Evolutionary conservation across 2,329 filamentous ascomycete species (phyloP), one percentile per base, ranked within the genome.

Genomic region (Talaromyces sp.): DNA sequence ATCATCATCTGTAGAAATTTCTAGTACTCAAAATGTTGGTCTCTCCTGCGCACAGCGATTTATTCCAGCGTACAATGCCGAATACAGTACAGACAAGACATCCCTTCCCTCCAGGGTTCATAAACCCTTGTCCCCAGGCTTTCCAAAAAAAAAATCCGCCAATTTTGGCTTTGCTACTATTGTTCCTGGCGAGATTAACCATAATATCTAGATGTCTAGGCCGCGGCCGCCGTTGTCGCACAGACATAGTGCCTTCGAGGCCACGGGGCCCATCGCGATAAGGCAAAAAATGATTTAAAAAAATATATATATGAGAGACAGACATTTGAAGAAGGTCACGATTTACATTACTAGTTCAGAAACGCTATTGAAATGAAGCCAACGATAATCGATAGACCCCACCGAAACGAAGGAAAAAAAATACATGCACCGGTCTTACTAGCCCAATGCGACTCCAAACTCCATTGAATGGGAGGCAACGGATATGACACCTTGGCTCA

Each of bases 151-250:
- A 53, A 56, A 45, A 39, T 51, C 19, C 27, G 47, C 39, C 41
- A 17, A 29, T 47, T 47, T 49, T 55, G 43, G 40, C 44, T 51
- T 54, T 49, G 43, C 49, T 53, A 60, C 54, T 55, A 52, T 56
- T 45, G 24, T 39, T 10, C 36, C 19, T 30, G 29, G 20, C 17
- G 24, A 22, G 19, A 43, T 32, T 42, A 16, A n/a, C 20, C 24
- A 40, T 40, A 20, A 5, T 19, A 24, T 35, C 16, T 30, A 14
- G n/a, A 19, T 16, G 14, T 36, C 24, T 27, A 27, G 24, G 32
- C 43, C 43, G 49, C 50, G 52, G 49, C 51, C 52, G 55, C 64
- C 61, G 63, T 66, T 65, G 54, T 63, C 56, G 64, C 65, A 67
- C 64, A 64, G 65, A 65, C 65, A 30, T 17, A 6, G 16, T 39